Conservation (phyloP, 345 rosid genomes). For the Limnanthes douglasii region DNA sequence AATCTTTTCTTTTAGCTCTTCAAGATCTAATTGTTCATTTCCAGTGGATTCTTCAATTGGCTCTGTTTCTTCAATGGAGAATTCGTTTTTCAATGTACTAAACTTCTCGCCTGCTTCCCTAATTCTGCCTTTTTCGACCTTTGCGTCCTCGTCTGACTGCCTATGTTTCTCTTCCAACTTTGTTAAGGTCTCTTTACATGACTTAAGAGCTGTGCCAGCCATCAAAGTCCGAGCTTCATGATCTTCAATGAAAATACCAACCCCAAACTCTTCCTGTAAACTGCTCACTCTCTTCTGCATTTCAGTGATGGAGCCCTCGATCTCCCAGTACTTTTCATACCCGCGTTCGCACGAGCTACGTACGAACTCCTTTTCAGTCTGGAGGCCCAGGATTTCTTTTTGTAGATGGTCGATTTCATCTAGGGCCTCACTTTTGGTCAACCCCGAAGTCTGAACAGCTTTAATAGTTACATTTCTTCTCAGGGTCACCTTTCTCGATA, state of each 20-base stretch:
- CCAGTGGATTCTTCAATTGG: constrained; percentile 7
- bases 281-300: constrained; percentile 38
- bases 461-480: constrained; percentile 16
- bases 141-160: constrained; percentile 33
- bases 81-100: constrained; percentile 18
- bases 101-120: constrained; percentile 27
- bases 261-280: constrained; percentile 71
- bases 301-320: constrained; percentile 42
- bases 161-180: constrained; percentile 47
- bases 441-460: constrained; percentile 23
- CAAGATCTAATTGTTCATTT: constrained; percentile 11
- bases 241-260: constrained; percentile 39
- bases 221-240: constrained; percentile 65
- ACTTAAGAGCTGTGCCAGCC: constrained; percentile 54
- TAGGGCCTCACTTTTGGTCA: constrained; percentile 39
- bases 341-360: constrained; percentile 40
- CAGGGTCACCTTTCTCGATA: constrained; percentile 24
- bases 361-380: constrained; percentile 64
- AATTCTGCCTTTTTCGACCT: constrained; percentile 32
- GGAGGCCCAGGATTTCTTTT: constrained; percentile 51
- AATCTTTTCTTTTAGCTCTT: constrained; percentile 15
- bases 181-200: constrained; percentile 48
- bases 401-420: constrained; percentile 52
- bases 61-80: constrained; percentile 7
- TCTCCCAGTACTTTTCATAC: constrained; percentile 31